These are phyloP conservation scores for Penicillium desertorum DNA, from an alignment of 495 filamentous ascomycete genomes.

Conservation along the genomic window DNA sequence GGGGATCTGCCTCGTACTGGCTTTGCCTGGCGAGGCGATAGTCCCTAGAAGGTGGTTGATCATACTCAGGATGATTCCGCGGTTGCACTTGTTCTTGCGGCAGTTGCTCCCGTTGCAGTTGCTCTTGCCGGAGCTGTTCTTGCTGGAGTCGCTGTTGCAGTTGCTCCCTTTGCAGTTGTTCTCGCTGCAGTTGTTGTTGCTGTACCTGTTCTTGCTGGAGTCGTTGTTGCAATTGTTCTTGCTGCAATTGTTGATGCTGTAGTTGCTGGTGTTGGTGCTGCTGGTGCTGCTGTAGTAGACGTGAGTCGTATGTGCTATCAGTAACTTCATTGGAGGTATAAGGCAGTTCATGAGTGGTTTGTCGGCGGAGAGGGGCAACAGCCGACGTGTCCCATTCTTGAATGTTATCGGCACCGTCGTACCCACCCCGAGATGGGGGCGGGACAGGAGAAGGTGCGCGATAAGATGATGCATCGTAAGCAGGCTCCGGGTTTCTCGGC, in stretches of 20 bases:
- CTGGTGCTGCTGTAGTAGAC: constrained; percentile 16
- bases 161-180: constrained; percentile 9
- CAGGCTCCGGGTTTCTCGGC: constrained; percentile 27
- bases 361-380: constrained; percentile 23
- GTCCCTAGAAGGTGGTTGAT: constrained; percentile 28
- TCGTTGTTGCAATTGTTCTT: not conserved
- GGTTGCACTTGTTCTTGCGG: not conserved
- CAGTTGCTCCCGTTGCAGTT: not conserved
- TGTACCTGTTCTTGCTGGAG: not conserved
- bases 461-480: constrained; percentile 27
- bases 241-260: not conserved
- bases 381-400: constrained; percentile 31
- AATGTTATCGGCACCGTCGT: constrained; percentile 34
- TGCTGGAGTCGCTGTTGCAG: not conserved
- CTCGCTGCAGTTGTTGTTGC: not conserved
- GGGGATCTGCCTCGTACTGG: constrained; percentile 20
- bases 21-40: constrained; percentile 31
- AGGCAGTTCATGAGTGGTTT: constrained; percentile 26
- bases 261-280: constrained; percentile 9
- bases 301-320: constrained; percentile 26
- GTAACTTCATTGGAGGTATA: constrained; percentile 24
- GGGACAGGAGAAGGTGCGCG: constrained; percentile 19
- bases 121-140: not conserved
- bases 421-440: constrained; percentile 22
- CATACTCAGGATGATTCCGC: constrained; percentile 34